phyloP scores from a whole-genome alignment of 208 protist species.

The Wallacemonas collosoma region DNA sequence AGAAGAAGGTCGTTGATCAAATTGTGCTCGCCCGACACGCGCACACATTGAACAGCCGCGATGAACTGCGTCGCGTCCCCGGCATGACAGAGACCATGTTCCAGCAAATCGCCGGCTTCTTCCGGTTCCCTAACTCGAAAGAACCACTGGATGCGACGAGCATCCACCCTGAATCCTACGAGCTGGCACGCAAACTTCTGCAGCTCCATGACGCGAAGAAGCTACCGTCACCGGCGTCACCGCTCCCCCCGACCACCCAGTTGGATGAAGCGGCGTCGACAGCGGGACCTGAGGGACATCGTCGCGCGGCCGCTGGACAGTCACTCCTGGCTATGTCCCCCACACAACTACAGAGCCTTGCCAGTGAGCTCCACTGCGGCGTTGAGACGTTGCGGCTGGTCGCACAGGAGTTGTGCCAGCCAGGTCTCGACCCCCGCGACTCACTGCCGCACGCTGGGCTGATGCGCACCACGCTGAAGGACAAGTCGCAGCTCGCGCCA shows the following conservation, averaged over 20 bases:
- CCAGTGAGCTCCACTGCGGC: conserved; percentile 46
- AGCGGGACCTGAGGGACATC: conserved; percentile 2
- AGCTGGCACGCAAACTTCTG: conserved; percentile 49
- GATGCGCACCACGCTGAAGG: conserved; percentile 50
- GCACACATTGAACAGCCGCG: conserved; percentile 58
- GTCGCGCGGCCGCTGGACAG: conserved; percentile 21
- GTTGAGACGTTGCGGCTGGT: conserved; percentile 69
- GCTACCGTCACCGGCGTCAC: not conserved
- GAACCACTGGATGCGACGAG: conserved; percentile 83
- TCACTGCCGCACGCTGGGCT: conserved; percentile 74
- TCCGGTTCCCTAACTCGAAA: conserved; percentile 85
- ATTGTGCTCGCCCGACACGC: conserved; percentile 73
- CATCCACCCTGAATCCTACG: conserved; percentile 87
- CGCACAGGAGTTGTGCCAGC: conserved; percentile 53
- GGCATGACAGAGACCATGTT: conserved; percentile 78
- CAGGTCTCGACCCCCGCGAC: conserved; percentile 69
- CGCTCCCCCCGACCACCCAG: not conserved
- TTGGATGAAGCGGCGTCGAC: not conserved
- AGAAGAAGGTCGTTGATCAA: conserved; percentile 67
- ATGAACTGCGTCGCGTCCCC: conserved; percentile 73
- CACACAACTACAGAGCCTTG: conserved; percentile 17
- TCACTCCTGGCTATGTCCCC: conserved; percentile 26
- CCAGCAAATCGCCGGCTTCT: conserved; percentile 84
- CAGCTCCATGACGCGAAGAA: conserved; percentile 25
- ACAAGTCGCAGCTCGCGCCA: conserved; percentile 38